Conservation (phyloP, 1,139 yeast genomes). For the Nakaseomyces delphensis region DNA sequence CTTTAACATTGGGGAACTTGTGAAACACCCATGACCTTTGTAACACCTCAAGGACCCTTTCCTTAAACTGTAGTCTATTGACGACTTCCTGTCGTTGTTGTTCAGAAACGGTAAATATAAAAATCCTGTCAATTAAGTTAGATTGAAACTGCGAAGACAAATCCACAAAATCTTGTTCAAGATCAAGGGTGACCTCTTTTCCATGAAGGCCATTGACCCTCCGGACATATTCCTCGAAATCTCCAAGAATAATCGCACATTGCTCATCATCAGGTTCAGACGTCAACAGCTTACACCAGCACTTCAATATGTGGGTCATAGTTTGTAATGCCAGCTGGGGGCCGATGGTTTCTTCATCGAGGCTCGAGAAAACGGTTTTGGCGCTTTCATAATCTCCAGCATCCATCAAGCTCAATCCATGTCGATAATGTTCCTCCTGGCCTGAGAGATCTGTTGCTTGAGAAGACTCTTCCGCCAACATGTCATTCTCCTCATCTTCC, state of each 20-base stretch:
- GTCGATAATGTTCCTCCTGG: constrained; percentile 2
- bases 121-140: neutral
- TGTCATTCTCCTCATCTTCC: constrained; percentile 23
- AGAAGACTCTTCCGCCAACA: constrained; percentile 14
- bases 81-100: neutral
- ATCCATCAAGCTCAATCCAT: neutral
- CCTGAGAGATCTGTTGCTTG: neutral
- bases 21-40: neutral
- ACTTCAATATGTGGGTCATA: neutral
- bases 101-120: neutral
- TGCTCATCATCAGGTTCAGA: neutral
- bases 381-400: neutral
- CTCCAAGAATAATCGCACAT: neutral
- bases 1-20: neutral
- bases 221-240: neutral
- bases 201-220: neutral
- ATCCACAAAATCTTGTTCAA: neutral
- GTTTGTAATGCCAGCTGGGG: constrained; percentile 7
- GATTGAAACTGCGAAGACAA: neutral
- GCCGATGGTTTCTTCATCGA: neutral
- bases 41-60: neutral
- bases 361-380: neutral
- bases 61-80: neutral
- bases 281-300: neutral
- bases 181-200: neutral